phyloP scores from a whole-genome alignment of 352 stramenopile genomes.

The Elongisporangium undulatum region DNA sequence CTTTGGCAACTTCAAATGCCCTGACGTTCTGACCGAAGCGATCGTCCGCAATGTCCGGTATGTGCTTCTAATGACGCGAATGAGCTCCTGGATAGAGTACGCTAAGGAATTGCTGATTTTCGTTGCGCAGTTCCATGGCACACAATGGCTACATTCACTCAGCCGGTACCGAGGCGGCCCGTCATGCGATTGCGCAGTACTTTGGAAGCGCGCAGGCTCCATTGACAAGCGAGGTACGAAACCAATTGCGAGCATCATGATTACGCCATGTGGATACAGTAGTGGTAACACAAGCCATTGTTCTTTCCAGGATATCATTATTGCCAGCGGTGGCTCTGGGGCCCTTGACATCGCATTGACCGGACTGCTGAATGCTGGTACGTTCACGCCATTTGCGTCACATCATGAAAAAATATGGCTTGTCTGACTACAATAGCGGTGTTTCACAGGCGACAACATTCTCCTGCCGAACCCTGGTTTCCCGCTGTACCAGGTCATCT shows the following conservation, averaged over 20 bases:
- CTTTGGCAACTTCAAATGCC: slow-evolving; percentile 90
- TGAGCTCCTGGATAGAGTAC: background rate
- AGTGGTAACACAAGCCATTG: no score
- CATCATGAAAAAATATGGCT: no score
- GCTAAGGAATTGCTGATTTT: background rate
- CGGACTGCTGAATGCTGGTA: slow-evolving; percentile 81
- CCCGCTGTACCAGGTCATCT: slow-evolving; percentile 94
- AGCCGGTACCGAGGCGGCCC: slow-evolving; percentile 77
- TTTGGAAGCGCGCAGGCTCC: slow-evolving; percentile 54
- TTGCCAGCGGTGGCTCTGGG: slow-evolving; percentile 91
- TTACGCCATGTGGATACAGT: background rate
- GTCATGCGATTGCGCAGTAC: slow-evolving; percentile 84
- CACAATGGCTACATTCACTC: slow-evolving; percentile 94
- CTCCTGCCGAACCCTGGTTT: slow-evolving; percentile 93
- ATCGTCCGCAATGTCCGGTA: slow-evolving; percentile 67
- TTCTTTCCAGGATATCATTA: slow-evolving; percentile 84
- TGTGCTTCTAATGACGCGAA: background rate
- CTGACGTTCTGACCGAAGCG: slow-evolving; percentile 79
- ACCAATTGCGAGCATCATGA: background rate
- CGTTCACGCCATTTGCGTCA: background rate
- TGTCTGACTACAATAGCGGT: background rate
- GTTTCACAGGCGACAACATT: slow-evolving; percentile 74
- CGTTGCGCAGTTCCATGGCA: slow-evolving; percentile 51
- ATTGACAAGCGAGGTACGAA: slow-evolving; percentile 68
- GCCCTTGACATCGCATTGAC: slow-evolving; percentile 92